Conservation (phyloP, 176 grass and related monocot species). For the Eragrostis curvula region DNA sequence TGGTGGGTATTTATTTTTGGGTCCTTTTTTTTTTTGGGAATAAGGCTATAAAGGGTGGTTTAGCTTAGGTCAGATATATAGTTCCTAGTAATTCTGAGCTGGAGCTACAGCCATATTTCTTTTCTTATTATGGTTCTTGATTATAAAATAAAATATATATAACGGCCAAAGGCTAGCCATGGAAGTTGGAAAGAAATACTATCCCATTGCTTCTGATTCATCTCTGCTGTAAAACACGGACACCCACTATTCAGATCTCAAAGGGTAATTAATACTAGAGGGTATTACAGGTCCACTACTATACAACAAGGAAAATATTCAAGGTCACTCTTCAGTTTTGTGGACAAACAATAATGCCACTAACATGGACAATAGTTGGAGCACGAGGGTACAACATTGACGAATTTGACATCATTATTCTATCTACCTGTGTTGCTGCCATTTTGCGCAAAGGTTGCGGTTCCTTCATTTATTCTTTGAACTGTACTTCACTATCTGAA, state of each 20-base stretch:
- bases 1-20: too few species aligned
- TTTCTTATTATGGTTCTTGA: slow-evolving; percentile 9
- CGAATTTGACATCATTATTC: slow-evolving; percentile 25
- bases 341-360: not conserved
- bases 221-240: slow-evolving; percentile 9
- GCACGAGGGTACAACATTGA: not conserved
- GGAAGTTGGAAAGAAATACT: not conserved
- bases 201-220: not conserved
- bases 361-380: not conserved
- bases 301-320: not conserved
- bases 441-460: not conserved
- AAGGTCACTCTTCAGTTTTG: not conserved
- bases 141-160: not conserved
- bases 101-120: not conserved
- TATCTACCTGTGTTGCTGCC: not conserved
- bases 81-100: not conserved
- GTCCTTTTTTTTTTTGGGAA: too few species aligned
- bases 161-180: slow-evolving; percentile 24
- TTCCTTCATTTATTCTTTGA: not conserved
- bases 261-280: too few species aligned
- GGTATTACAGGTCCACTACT: not conserved
- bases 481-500: not conserved
- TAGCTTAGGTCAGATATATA: not conserved
- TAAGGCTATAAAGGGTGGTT: not conserved
- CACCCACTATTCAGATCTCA: not conserved